Percentiles rank a stretch among this genome's conserved stretches.
phyloP scores from a whole-genome alignment of 2,329 filamentous ascomycete genomes.

The Dactylellina drechsleri region DNA sequence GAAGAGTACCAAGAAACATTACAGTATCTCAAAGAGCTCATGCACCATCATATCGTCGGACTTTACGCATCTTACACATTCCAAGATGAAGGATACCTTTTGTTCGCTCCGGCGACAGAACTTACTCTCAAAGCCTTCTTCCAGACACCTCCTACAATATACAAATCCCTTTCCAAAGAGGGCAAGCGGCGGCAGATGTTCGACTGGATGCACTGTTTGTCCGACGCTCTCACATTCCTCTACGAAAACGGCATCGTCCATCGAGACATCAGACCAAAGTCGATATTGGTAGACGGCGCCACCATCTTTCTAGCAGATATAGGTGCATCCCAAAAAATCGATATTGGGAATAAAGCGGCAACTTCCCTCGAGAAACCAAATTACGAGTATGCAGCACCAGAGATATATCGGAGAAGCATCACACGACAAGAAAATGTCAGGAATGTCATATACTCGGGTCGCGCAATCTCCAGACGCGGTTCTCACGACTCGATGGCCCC shows the following conservation, averaged over 20 bases:
- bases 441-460: slow-evolving; percentile 47
- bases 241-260: slow-evolving; percentile 74
- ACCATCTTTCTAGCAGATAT: slow-evolving; percentile 76
- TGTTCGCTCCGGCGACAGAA: slow-evolving; percentile 75
- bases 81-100: slow-evolving; percentile 70
- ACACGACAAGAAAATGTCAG: slow-evolving; percentile 46
- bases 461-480: slow-evolving; percentile 34
- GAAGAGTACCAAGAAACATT: slow-evolving; percentile 72
- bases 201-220: slow-evolving; percentile 80
- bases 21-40: slow-evolving; percentile 68
- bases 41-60: slow-evolving; percentile 75
- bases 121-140: slow-evolving; percentile 75
- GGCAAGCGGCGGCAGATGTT: slow-evolving; percentile 71
- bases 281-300: slow-evolving; percentile 71
- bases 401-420: slow-evolving; percentile 65
- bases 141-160: slow-evolving; percentile 70
- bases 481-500: slow-evolving; percentile 40
- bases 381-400: slow-evolving; percentile 78
- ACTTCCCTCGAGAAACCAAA: slow-evolving; percentile 71
- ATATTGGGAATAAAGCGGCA: slow-evolving; percentile 36
- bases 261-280: slow-evolving; percentile 76
- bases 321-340: slow-evolving; percentile 52
- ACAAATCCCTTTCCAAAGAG: slow-evolving; percentile 72
- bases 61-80: slow-evolving; percentile 77
- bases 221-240: slow-evolving; percentile 75